Evolutionary conservation across 2,329 filamentous ascomycete genomes (phyloP).

Genomic region (Ceratocystis smalleyi): DNA sequence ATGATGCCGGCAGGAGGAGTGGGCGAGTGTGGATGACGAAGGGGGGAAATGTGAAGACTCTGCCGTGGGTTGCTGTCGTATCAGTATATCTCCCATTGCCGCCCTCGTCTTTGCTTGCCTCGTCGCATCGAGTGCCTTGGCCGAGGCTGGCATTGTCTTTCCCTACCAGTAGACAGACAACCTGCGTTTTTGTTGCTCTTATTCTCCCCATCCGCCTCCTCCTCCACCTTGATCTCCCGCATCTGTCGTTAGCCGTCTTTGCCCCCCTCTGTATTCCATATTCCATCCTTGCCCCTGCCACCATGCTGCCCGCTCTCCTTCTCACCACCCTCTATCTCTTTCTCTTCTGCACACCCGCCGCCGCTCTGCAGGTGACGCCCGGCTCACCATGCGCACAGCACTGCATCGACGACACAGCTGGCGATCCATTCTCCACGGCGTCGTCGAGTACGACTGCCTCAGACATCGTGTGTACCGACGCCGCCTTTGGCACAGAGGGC

Average conservation of each 20-base stretch:
- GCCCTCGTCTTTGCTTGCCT: too few relatives aligned
- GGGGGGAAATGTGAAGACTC: too few relatives aligned
- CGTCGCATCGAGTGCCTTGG: too few relatives aligned
- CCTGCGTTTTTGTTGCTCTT: too few relatives aligned
- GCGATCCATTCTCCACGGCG: conserved; percentile 24
- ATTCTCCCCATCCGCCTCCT: not conserved
- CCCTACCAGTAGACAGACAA: too few relatives aligned
- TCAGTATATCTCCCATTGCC: too few relatives aligned
- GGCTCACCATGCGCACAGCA: conserved; percentile 35
- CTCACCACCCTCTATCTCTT: not conserved
- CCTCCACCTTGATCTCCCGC: not conserved
- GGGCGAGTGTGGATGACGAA: too few relatives aligned
- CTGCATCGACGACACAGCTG: conserved; percentile 29
- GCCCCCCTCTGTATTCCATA: not conserved
- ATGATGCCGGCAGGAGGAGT: too few relatives aligned
- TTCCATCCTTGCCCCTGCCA: not conserved
- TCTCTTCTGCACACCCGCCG: not conserved
- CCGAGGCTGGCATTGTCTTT: too few relatives aligned
- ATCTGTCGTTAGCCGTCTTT: not conserved
- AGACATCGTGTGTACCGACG: conserved; percentile 34
- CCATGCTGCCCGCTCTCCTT: not conserved
- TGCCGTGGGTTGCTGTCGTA: too few relatives aligned
- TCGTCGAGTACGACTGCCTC: conserved; percentile 29
- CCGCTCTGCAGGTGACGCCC: conserved; percentile 33
- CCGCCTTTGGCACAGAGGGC: conserved; percentile 25